A percentile compares a stretch with the other conserved stretches of the same genome.
Evolutionary conservation across 345 rosid species (phyloP).

Genomic region (Aurinia saxatilis): DNA sequence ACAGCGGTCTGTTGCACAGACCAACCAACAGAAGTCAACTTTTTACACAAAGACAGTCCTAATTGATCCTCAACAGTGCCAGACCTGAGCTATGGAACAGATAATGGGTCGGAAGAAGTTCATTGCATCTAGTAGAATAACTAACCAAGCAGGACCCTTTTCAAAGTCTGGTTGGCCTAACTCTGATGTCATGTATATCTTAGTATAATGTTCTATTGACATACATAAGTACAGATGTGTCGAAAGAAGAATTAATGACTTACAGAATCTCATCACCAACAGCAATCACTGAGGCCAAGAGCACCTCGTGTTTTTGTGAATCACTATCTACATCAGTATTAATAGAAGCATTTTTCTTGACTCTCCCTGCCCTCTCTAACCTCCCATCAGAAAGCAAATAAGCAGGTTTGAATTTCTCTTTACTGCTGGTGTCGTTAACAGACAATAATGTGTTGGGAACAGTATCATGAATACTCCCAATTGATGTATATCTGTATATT

Average conservation of each 20-base stretch:
- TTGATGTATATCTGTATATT: conserved; percentile 76
- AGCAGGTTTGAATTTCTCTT: conserved; percentile 82
- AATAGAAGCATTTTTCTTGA: conserved; percentile 39
- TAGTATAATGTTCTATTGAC: not conserved
- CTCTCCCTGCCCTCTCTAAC: conserved; percentile 97
- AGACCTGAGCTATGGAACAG: conserved; percentile 98
- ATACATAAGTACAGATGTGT: not conserved
- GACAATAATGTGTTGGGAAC: conserved; percentile 74
- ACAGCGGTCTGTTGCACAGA: conserved; percentile 50
- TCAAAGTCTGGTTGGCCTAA: not conserved
- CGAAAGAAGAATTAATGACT: conserved; percentile 34
- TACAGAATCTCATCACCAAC: conserved; percentile 99
- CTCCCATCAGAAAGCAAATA: conserved; percentile 96
- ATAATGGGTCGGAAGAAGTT: conserved; percentile 31
- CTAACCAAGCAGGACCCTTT: not conserved
- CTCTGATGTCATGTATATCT: not conserved
- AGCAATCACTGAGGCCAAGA: conserved; percentile 59
- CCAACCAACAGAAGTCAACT: conserved; percentile 81
- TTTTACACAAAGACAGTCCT: conserved; percentile 65
- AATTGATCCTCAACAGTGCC: conserved; percentile 91
- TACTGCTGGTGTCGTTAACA: conserved; percentile 35
- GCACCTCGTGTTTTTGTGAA: conserved; percentile 39
- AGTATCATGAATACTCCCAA: conserved; percentile 92
- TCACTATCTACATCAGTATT: conserved; percentile 35
- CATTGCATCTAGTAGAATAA: conserved; percentile 6